Evolutionary conservation across 768 basidiomycete species (phyloP).

Genomic region (Leccinum incarnatum): DNA sequence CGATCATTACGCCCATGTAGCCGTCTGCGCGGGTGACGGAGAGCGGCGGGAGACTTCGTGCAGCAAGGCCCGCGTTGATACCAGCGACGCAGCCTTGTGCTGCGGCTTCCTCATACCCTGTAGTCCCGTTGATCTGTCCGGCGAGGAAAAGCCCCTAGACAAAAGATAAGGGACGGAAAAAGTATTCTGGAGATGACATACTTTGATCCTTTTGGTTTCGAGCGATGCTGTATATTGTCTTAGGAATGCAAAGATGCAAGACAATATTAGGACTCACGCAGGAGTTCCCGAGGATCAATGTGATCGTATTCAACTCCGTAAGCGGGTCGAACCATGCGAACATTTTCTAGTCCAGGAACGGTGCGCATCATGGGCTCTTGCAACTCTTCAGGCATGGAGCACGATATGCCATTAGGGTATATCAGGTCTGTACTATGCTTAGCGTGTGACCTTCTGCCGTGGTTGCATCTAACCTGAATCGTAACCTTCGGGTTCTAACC

Average conservation of each 20-base stretch:
- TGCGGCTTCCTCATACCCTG: slow-evolving; percentile 93
- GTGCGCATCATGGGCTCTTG: slow-evolving; percentile 84
- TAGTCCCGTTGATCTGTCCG: slow-evolving; percentile 91
- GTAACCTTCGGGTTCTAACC: slow-evolving; percentile 92
- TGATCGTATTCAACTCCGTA: slow-evolving; percentile 95
- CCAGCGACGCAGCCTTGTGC: slow-evolving; percentile 89
- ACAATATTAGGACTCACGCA: slow-evolving; percentile 44
- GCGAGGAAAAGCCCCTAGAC: slow-evolving; percentile 78
- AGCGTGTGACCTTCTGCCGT: not conserved
- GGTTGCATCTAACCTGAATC: slow-evolving; percentile 62
- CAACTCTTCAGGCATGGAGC: slow-evolving; percentile 80
- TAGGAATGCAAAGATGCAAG: not conserved
- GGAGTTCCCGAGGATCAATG: slow-evolving; percentile 80
- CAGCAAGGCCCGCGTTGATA: slow-evolving; percentile 79
- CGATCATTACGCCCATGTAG: slow-evolving; percentile 88
- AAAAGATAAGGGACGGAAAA: not conserved
- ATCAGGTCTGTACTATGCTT: slow-evolving; percentile 57
- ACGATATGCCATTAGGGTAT: slow-evolving; percentile 89
- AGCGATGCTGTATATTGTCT: slow-evolving; percentile 55
- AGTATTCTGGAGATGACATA: slow-evolving; percentile 18
- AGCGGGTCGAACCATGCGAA: slow-evolving; percentile 78
- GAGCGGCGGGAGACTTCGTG: slow-evolving; percentile 53
- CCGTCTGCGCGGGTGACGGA: slow-evolving; percentile 80
- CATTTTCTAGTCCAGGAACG: slow-evolving; percentile 81
- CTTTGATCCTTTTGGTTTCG: slow-evolving; percentile 82